These are phyloP conservation scores for Larix sibirica DNA, from an alignment of 83 land plant genomes.

Conservation along the genomic window DNA sequence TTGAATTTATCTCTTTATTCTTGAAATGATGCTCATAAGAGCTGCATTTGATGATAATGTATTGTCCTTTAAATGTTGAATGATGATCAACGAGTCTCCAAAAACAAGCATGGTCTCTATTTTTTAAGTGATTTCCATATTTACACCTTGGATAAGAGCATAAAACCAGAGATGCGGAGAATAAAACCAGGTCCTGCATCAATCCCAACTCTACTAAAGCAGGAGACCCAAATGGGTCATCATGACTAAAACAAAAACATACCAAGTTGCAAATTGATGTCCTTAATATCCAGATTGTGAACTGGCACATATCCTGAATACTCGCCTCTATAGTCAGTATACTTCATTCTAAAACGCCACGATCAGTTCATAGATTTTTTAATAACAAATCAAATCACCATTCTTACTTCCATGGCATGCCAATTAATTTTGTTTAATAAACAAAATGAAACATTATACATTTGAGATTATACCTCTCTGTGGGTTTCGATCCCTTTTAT, in stretches of 20 bases:
- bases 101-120: no score
- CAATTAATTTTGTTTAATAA: not conserved
- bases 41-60: no score
- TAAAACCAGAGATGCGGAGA: no score
- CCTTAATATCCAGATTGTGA: constrained; percentile 6
- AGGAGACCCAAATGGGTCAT: not conserved
- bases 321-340: not conserved
- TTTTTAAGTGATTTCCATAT: no score
- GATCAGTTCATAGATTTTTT: not conserved
- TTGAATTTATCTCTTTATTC: no score
- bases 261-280: constrained; percentile 10
- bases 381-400: no score
- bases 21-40: no score
- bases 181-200: not conserved
- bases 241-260: not conserved
- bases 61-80: no score
- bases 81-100: no score
- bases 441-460: not conserved
- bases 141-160: no score
- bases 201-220: not conserved
- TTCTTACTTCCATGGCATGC: not conserved
- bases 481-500: constrained; percentile 64
- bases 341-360: not conserved
- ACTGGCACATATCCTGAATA: not conserved
- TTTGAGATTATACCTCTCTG: constrained; percentile 1